Base-by-base conservation (phyloP, 768 basidiomycete species). In the Dendrothele bispora region DNA sequence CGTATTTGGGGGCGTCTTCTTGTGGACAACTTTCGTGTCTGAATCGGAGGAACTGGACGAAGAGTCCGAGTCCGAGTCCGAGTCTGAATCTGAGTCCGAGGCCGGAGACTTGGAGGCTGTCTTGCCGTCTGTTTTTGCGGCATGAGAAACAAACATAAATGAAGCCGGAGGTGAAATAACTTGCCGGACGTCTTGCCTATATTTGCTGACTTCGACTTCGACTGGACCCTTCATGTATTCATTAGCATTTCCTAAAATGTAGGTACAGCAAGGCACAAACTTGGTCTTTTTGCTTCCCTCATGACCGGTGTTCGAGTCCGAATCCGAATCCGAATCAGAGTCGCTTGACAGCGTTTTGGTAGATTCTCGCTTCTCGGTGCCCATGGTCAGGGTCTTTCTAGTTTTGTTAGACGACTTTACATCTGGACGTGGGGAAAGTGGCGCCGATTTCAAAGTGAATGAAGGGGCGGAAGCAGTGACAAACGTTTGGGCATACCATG, bases 51-150 rank as follows among this genome's bases (percentile, higher is more conserved):
- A 51, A 17, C 43, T 40, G 35, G 48, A 49, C 28, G 52, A 54
- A 21, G 55, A 41, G 8, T 18, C 46, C 26, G 37, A 14, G 18
- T 12, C 37, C 18, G 37, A 21, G 18, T 12, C 58, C 21, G 63
- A 61, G 47, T 58, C 58, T 29, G 67, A 67, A 41, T 57, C 65
- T 5, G 62, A 66, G 25, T 61, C 56, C 6, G 55, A 60, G n/a
- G 61, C 52, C 17, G 37, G 41, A 5, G 39, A 42, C 17, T 42
- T 55, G 24, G 52, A 49, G 5, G 54, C 53, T 20, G 49, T 53
- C 36, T 43, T 39, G 34, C 24, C 48, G 35, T 43, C 37, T 39
- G 38, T 0, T 29, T 40, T 52, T 48, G 10, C 8, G 4, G 3
- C 4, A 18, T n/a, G 39, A 39, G 3, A 22, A 11, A 8, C 22